Percentiles rank a stretch among this genome's conserved stretches.
These are phyloP conservation scores for Diaporthe amygdali DNA, from an alignment of 2,329 filamentous ascomycete species.

Conservation along the genomic window DNA sequence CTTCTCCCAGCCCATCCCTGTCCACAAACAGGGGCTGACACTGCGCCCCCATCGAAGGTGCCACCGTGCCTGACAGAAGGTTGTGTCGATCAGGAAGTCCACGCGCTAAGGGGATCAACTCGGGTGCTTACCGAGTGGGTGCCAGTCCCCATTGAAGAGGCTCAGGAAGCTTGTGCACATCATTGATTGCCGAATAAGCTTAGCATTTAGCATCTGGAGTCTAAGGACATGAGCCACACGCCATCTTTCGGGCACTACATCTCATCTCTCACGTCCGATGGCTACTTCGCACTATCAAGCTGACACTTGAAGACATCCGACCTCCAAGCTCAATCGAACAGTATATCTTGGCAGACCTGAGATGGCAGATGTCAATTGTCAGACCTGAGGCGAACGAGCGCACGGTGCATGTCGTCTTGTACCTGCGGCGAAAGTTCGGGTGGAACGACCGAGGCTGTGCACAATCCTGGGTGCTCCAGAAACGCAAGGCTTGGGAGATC, in stretches of 20 bases:
- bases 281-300: not conserved
- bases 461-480: not conserved
- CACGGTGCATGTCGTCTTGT: not conserved
- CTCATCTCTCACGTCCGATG: not conserved
- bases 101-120: not conserved
- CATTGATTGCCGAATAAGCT: not conserved
- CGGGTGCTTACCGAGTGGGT: not conserved
- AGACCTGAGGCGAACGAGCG: not conserved
- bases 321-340: not conserved
- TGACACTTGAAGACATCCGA: not conserved
- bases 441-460: not conserved
- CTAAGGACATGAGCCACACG: not conserved
- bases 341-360: not conserved
- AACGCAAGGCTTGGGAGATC: not conserved
- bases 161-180: conserved; percentile 3
- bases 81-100: not conserved
- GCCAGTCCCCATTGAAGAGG: not conserved
- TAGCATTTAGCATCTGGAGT: not conserved
- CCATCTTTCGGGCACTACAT: not conserved
- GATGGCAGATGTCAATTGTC: conserved; percentile 1
- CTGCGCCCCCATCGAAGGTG: not conserved
- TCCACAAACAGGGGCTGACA: conserved; percentile 5
- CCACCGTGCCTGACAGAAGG: not conserved
- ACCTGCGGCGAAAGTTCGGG: not conserved
- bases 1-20: not conserved